Conservation (phyloP, 2,329 filamentous ascomycete species). For the Pseudogymnoascus sp. region DNA sequence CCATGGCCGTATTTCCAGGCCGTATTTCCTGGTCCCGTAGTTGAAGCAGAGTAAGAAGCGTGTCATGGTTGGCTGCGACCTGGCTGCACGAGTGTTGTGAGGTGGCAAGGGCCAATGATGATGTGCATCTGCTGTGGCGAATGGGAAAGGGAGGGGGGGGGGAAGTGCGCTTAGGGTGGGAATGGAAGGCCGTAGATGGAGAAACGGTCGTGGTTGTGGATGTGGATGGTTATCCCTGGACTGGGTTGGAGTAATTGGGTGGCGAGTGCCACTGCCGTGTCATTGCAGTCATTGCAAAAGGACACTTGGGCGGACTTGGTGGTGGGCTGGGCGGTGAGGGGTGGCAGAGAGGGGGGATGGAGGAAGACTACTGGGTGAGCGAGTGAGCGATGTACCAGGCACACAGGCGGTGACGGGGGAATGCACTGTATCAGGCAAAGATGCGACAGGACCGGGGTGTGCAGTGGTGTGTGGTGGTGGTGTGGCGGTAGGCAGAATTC, state of each 20-base stretch:
- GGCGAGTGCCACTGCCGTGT: neutral
- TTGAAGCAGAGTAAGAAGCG: neutral
- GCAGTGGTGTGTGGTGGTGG: too few species aligned
- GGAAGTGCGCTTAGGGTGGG: too few species aligned
- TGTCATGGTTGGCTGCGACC: neutral
- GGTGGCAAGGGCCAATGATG: too few species aligned
- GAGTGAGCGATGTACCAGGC: neutral
- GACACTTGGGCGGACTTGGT: neutral
- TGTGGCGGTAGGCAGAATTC: neutral
- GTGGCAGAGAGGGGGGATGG: neutral
- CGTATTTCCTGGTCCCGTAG: neutral
- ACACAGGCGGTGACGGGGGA: neutral
- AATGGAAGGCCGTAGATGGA: neutral
- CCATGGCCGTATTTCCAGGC: too few species aligned
- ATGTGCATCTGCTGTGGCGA: too few species aligned
- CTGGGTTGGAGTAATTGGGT: neutral
- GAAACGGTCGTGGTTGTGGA: neutral
- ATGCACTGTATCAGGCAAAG: neutral
- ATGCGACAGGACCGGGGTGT: too few species aligned
- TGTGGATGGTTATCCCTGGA: neutral
- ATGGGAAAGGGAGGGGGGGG: too few species aligned
- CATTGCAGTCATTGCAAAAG: slow-evolving; percentile 9
- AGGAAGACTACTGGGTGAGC: neutral
- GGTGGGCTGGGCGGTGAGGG: neutral
- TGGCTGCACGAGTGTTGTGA: too few species aligned